phyloP scores from a whole-genome alignment of 2,329 filamentous ascomycete genomes.

The Ceratocystis colombiana region DNA sequence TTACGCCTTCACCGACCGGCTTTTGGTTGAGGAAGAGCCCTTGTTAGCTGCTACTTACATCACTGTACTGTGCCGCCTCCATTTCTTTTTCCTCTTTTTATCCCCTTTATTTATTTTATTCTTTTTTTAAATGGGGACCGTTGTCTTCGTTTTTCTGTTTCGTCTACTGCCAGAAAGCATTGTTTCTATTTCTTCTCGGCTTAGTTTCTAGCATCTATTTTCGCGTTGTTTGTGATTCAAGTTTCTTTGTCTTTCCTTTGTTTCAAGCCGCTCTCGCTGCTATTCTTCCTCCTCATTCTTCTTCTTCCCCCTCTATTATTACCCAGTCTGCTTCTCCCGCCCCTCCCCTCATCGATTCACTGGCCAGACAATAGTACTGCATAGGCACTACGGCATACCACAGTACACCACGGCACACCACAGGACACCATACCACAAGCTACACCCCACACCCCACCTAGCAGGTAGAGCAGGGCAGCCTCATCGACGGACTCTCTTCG shows the following conservation, averaged over 20 bases:
- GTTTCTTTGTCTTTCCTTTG: slow-evolving; percentile 8
- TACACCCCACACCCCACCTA: slow-evolving; percentile 1
- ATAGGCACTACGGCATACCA: background rate
- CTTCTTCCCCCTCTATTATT: background rate
- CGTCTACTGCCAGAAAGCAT: background rate
- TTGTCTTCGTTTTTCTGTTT: background rate
- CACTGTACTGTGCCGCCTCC: slow-evolving; percentile 23
- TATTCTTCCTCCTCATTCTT: background rate
- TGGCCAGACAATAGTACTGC: background rate
- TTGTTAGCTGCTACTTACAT: background rate
- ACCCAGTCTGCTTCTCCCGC: background rate
- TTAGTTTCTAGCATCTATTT: background rate
- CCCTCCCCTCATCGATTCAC: background rate
- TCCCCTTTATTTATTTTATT: slow-evolving; percentile 16
- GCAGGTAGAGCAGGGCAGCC: too few relatives aligned
- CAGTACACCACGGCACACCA: background rate
- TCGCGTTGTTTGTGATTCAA: slow-evolving; percentile 10
- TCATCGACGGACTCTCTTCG: background rate
- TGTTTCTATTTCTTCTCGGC: slow-evolving; percentile 9
- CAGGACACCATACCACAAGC: background rate
- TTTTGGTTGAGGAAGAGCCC: background rate
- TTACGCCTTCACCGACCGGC: background rate
- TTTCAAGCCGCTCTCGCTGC: background rate
- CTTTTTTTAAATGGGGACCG: background rate
- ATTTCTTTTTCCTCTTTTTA: slow-evolving; percentile 28